phyloP scores from a whole-genome alignment of 352 stramenopile species.

The Pythium phragmiticola region DNA sequence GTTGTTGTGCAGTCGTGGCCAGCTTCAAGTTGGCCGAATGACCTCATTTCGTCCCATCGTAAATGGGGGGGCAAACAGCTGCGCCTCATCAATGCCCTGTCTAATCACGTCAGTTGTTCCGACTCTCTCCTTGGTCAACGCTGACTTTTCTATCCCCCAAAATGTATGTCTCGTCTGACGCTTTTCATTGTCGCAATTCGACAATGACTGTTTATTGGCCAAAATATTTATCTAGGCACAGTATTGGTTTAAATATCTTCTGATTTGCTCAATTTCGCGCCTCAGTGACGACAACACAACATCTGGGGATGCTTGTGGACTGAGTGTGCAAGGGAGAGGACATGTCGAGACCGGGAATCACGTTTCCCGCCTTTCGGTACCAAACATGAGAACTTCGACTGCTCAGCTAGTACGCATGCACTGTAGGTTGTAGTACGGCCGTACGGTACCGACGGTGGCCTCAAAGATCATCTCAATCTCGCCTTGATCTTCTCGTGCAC shows the following conservation, averaged over 20 bases:
- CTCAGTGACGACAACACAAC: constrained; percentile 18
- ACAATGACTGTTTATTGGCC: neutral
- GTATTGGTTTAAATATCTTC: constrained; percentile 6
- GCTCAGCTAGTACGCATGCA: no score
- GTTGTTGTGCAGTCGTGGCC: neutral
- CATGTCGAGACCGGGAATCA: neutral
- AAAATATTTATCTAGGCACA: no score
- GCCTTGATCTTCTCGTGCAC: no score
- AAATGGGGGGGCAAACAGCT: constrained; percentile 1
- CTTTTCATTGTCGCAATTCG: neutral
- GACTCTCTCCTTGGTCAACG: constrained; percentile 12
- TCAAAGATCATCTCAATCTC: no score
- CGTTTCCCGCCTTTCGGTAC: no score
- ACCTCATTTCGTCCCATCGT: constrained; percentile 9
- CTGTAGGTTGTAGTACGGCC: no score
- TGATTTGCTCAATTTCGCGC: neutral
- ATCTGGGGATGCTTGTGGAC: constrained; percentile 11
- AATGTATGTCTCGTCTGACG: constrained; percentile 1
- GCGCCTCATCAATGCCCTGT: constrained; percentile 15
- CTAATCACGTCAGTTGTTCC: constrained; percentile 6
- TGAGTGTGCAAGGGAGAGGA: constrained; percentile 8
- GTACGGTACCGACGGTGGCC: no score
- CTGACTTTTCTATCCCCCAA: neutral
- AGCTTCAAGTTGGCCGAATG: constrained; percentile 14
- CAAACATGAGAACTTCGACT: no score